Evolutionary conservation across 2,329 filamentous ascomycete species (phyloP), one percentile per base, ranked within the genome.

Genomic region (Fusarium coffeatum): DNA sequence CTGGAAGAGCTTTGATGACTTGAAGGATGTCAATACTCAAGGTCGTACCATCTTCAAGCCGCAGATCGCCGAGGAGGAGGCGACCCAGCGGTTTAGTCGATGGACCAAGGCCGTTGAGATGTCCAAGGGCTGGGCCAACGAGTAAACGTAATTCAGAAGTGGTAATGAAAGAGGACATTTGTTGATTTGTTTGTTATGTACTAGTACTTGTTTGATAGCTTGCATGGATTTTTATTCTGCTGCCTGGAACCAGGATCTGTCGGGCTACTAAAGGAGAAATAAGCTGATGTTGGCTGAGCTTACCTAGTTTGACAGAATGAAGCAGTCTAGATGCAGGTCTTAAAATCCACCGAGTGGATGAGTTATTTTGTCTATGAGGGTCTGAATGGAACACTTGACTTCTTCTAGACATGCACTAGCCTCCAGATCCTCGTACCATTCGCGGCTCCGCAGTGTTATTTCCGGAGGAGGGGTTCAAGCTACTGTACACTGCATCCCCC

Each of bases 41-140:
- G 91, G 90, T 59, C 85, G 88, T 53, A 91, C 88, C 65, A 85
- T 87, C 32, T 94, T 94, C 80, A 85, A 87, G 77, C 90, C 92
- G 5, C 81, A 87, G 59, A 89, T 93, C 66, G 81, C 83, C n/a
- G 80, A 84, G 67, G 83, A 87, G 64, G 85, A 88, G 72, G 88
- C 89, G 64, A 79, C 79, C 32, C 85, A 84, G 76, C 88, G 91
- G 82, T 93, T 93, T 76, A 85, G 84, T 72, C 87, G 88, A 71
- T 94, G 92, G 92, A 86, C 89, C 73, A 89, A 91, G 80, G 92
- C 92, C 2, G 92, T 95, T 40, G 83, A 92, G 77, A 94, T 94
- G 91, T 91, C 89, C 74, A 88, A 85, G 76, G 92, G 92, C 34
- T 94, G 92, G 92, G 77, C 87, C 20, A 78, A 74, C 64, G 62